These are phyloP conservation scores for Lyophyllum atratum DNA, from an alignment of 768 basidiomycete genomes.

Conservation along the genomic window DNA sequence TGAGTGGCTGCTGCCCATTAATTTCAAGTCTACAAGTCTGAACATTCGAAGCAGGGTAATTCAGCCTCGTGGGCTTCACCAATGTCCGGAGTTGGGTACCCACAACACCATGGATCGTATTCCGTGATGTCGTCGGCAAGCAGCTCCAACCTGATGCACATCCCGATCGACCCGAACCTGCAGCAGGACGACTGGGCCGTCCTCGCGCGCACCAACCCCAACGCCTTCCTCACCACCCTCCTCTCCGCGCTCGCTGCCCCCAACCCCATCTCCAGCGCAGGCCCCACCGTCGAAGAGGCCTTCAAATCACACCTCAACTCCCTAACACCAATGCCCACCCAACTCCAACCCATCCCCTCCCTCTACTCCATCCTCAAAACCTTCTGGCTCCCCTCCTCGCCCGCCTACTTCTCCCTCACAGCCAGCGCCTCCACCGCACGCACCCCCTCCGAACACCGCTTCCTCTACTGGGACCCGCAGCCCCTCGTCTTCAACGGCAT, in stretches of 20 bases:
- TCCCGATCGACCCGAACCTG: constrained; percentile 54
- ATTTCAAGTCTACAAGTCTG: too few species aligned
- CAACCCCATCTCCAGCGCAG: constrained; percentile 60
- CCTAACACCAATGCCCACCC: constrained; percentile 49
- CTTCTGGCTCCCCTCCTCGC: constrained; percentile 82
- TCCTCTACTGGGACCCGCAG: constrained; percentile 87
- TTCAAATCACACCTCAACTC: constrained; percentile 78
- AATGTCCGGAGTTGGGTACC: constrained; percentile 10
- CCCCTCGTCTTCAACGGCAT: constrained; percentile 85
- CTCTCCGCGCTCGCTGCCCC: constrained; percentile 62
- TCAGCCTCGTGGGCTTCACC: background rate
- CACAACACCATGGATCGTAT: constrained; percentile 1
- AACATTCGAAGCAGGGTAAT: background rate
- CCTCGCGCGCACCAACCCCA: constrained; percentile 55
- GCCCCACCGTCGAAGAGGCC: constrained; percentile 71
- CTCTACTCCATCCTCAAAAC: constrained; percentile 80
- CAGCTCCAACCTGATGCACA: background rate
- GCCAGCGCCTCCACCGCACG: constrained; percentile 70
- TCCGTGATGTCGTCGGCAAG: background rate
- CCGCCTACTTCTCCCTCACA: constrained; percentile 74
- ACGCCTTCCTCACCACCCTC: constrained; percentile 57
- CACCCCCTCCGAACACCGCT: constrained; percentile 72
- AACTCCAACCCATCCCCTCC: constrained; percentile 59
- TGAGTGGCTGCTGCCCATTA: background rate
- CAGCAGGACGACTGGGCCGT: constrained; percentile 67